These are phyloP conservation scores for Kwoniella heveanensis DNA, from an alignment of 768 basidiomycete species.

Conservation along the genomic window DNA sequence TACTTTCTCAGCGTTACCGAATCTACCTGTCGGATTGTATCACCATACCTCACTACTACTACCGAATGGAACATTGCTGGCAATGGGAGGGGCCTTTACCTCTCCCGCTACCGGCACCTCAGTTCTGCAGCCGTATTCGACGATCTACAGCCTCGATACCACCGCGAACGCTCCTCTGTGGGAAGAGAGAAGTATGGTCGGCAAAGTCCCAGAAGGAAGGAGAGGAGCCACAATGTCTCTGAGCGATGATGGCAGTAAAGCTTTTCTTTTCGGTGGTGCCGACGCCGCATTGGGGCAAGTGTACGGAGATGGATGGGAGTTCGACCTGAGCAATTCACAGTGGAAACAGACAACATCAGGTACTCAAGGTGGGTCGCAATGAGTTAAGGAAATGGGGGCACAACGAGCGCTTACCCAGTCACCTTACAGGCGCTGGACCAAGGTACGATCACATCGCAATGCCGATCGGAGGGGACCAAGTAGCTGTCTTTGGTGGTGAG, in stretches of 20 bases:
- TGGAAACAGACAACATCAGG: constrained; percentile 72
- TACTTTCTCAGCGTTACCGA: constrained; percentile 64
- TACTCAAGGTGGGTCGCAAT: constrained; percentile 55
- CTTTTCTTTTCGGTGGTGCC: constrained; percentile 78
- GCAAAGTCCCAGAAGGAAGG: constrained; percentile 57
- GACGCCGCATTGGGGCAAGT: constrained; percentile 61
- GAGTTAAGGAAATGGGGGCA: no score
- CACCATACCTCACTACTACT: constrained; percentile 75
- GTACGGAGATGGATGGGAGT: constrained; percentile 44
- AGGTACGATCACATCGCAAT: constrained; percentile 77
- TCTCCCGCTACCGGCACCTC: constrained; percentile 58
- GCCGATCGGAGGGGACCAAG: constrained; percentile 61
- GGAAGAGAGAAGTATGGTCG: constrained; percentile 62
- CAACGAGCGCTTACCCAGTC: no score
- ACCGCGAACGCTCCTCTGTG: constrained; percentile 61
- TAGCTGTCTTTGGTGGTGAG: constrained; percentile 66
- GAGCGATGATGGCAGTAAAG: constrained; percentile 58
- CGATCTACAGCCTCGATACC: constrained; percentile 69
- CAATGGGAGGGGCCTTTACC: constrained; percentile 67
- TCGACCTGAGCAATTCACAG: constrained; percentile 56
- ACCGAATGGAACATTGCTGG: constrained; percentile 67
- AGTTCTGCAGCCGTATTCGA: constrained; percentile 63
- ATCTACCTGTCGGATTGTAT: constrained; percentile 67
- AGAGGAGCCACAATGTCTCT: constrained; percentile 34
- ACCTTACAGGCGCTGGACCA: constrained; percentile 61